These are phyloP conservation scores for Hypsizygus marmoreus DNA, from an alignment of 768 basidiomycete genomes.

Conservation along the genomic window DNA sequence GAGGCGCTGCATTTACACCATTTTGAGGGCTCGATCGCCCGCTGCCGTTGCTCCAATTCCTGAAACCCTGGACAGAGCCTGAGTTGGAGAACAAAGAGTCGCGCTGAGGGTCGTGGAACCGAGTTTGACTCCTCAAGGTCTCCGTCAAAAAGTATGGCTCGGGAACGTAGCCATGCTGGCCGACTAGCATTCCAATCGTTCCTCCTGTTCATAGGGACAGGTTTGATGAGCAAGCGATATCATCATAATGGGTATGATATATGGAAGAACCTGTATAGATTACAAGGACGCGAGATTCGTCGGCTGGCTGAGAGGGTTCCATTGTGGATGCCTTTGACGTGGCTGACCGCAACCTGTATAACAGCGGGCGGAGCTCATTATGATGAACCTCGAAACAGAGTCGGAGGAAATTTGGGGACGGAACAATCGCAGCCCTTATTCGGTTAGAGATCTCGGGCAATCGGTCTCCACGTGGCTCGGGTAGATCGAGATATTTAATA, in stretches of 20 bases:
- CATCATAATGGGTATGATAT: neutral
- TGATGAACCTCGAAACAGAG: neutral
- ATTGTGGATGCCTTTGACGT: too few species aligned
- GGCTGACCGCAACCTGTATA: neutral
- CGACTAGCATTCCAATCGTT: constrained; percentile 87
- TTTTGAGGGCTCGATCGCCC: constrained; percentile 56
- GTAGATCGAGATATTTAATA: constrained; percentile 16
- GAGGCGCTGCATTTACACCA: constrained; percentile 23
- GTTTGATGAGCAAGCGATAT: neutral
- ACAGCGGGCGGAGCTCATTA: neutral
- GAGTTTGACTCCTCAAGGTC: constrained; percentile 76
- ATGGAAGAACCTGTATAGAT: constrained; percentile 68
- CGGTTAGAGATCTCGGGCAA: constrained; percentile 10
- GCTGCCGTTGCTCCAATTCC: constrained; percentile 67
- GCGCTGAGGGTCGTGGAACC: constrained; percentile 91
- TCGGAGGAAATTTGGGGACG: neutral
- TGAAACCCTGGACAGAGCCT: constrained; percentile 74
- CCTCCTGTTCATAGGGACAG: constrained; percentile 48
- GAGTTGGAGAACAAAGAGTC: constrained; percentile 86
- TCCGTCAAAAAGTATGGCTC: constrained; percentile 89
- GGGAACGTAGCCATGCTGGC: constrained; percentile 76
- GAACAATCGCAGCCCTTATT: constrained; percentile 4
- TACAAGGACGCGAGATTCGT: constrained; percentile 82
- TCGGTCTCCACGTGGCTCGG: constrained; percentile 28
- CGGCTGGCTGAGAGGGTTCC: constrained; percentile 51